Base-by-base conservation (phyloP, 1,139 yeast genomes). In the Sugiyamaella japonica region DNA sequence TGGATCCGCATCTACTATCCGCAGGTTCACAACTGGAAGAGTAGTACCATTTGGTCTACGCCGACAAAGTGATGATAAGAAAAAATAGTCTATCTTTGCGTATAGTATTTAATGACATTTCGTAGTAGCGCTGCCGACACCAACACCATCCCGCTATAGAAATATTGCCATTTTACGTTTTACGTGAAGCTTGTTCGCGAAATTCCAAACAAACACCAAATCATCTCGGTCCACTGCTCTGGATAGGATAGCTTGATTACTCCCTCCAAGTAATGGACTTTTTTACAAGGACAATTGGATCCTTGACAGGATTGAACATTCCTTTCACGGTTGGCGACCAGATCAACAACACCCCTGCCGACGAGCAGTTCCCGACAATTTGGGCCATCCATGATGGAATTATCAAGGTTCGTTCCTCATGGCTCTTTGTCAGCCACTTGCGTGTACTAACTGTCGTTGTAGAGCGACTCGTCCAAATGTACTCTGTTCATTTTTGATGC, bases 401-500 rank as follows among this genome's bases (percentile, higher is more conserved):
- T 12, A 56, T 63, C n/a, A 68, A 66, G 56, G 68, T 65, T 48
- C 12, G 45, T 12, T n/a, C 15, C 8, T n/a, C 29, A 7, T 7
- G 13, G 3, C 3, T 12, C 3, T 3, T 29, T 28, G 23, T n/a
- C 36, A 1, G 28, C 45, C 39, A n/a, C 31, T 31, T 17, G 49
- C 13, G 32, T 15, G 32, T 46, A 8, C 53, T 51, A 46, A 48
- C 48, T 28, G 31, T 7, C 13, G 6, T 43, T 10, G 32, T 41
- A 73, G 66, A 73, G 73, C 37, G 81, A 78, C 57, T 69, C 70
- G 8, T 41, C 72, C 1, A 62, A 66, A 7, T 72, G 76, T 47
- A 77, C 93, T 0, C 76, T 88, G 13, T 87, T 88, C 65, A 85
- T 82, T 61, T 85, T 83, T 64, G 83, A 82, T 59, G 67, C 79